Conservation (phyloP, 805 yeast species). For the Zygotorulaspora chibaensis region DNA sequence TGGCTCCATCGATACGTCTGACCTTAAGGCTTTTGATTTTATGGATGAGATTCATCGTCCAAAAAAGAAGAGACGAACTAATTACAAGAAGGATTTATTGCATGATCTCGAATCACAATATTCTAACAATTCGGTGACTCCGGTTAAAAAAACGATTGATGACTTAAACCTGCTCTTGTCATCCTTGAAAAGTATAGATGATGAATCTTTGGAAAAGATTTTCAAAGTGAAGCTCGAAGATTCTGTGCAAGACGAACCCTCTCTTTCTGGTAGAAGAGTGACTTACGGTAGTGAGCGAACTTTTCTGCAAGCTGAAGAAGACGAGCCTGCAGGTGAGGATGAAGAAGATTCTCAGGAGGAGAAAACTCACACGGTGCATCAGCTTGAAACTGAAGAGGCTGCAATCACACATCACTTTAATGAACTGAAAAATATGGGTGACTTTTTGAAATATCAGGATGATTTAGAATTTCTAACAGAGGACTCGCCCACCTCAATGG, state of each 20-base stretch:
- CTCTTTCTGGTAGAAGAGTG: conserved; percentile 2
- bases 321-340: conserved; percentile 13
- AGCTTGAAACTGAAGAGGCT: conserved; percentile 3
- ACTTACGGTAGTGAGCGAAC: conserved; percentile 26
- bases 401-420: conserved; percentile 22
- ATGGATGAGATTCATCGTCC: conserved; percentile 16
- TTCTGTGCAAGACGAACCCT: conserved; percentile 4
- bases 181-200: conserved; percentile 9
- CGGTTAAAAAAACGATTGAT: conserved; percentile 11
- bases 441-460: conserved; percentile 32
- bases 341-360: conserved; percentile 9
- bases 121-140: neutral
- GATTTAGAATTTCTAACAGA: conserved; percentile 36
- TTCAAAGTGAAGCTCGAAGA: conserved; percentile 7
- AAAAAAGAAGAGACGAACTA: conserved; percentile 20
- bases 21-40: conserved; percentile 23
- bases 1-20: neutral
- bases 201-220: conserved; percentile 6
- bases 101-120: neutral
- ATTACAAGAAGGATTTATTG: conserved; percentile 5
- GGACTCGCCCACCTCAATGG: conserved; percentile 6
- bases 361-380: neutral
- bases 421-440: conserved; percentile 35
- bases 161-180: conserved; percentile 14
- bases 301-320: conserved; percentile 14